Evolutionary conservation across 1,139 yeast species (phyloP).

Genomic region (Kodamaea plutei): DNA sequence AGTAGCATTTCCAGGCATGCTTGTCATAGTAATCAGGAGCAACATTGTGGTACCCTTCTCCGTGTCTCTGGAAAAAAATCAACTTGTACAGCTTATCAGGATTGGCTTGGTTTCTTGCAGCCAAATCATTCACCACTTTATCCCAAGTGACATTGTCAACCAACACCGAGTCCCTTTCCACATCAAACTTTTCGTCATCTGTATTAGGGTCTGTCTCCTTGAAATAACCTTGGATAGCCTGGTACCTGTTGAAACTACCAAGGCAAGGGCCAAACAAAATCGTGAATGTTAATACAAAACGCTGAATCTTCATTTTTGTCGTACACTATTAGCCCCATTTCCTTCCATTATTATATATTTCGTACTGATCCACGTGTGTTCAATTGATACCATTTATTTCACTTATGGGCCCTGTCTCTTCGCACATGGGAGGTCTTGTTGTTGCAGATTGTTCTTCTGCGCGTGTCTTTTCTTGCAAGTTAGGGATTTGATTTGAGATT

Average conservation of each 20-base stretch:
- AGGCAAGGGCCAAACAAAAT: too few species aligned
- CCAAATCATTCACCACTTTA: constrained; percentile 9
- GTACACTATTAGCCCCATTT: too few species aligned
- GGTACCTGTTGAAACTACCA: constrained; percentile 11
- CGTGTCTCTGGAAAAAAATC: constrained; percentile 38
- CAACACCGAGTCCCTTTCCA: constrained; percentile 19
- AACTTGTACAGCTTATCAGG: constrained; percentile 19
- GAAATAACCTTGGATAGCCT: constrained; percentile 16
- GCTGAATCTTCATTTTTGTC: too few species aligned
- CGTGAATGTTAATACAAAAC: too few species aligned
- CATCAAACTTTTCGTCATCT: constrained; percentile 5
- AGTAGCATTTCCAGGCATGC: constrained; percentile 31
- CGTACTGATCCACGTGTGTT: too few species aligned
- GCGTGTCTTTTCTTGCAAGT: too few species aligned
- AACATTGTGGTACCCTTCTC: constrained; percentile 39
- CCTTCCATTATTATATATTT: too few species aligned
- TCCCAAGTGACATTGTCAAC: constrained; percentile 17
- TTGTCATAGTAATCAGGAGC: constrained; percentile 19
- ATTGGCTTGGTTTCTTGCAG: constrained; percentile 7
- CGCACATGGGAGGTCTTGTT: too few species aligned
- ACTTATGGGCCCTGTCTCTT: too few species aligned
- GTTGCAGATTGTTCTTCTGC: too few species aligned
- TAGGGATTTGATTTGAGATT: too few species aligned
- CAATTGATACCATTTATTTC: too few species aligned
- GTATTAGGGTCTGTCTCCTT: constrained; percentile 18